Evolutionary conservation across 495 filamentous ascomycete species (phyloP), one percentile per base, ranked within the genome.

Genomic region (Penicillium crystallinum): DNA sequence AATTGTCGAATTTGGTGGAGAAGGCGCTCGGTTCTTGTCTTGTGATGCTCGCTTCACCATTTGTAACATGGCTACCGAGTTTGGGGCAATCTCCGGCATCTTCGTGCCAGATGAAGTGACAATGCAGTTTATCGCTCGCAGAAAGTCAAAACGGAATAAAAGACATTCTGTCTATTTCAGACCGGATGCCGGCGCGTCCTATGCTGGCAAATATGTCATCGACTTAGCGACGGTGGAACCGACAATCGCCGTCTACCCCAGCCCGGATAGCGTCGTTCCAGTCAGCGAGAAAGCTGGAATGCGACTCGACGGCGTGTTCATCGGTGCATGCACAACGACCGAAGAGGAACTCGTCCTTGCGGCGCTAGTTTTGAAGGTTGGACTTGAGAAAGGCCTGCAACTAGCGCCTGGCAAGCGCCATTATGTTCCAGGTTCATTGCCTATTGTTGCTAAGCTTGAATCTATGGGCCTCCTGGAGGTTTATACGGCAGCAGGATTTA

Each of bases 1-100:
- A 17, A 63, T 73, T 1, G 75, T 78, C 0, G 75, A 78, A 58
- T 78, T 67, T 43, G 68, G 64, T 18, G 74, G 74, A 0, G 64
- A 69, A 0, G 73, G 73, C 0, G 37, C 67, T 8, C 44, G 54
- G 23, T 52, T 67, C 45, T 51, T 77, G 11, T 70, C 68, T 7
- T 66, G 57, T 15, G 74, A 78, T 65, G 72, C 70, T 1, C 61
- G 76, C n/a, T 78, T 78, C 54, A 73, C 74, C 0, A 75, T 77
- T 33, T 61, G 60, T 11, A 78, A 78, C 36, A 78, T 78, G 76
- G 70, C 66, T 1, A 74, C 75, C 8, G 72, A 78, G 46, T 69
- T 78, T 46, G 75, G 74, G 4, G 74, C 66, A 11, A 65, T 78
- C 19, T 71, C 67, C 1, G 74, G 68, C 11, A 58, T 74, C 6